Evolutionary conservation across 208 protist species (phyloP), one percentile per base, ranked within the genome.

Genomic region (Trypanosoma theileri): DNA sequence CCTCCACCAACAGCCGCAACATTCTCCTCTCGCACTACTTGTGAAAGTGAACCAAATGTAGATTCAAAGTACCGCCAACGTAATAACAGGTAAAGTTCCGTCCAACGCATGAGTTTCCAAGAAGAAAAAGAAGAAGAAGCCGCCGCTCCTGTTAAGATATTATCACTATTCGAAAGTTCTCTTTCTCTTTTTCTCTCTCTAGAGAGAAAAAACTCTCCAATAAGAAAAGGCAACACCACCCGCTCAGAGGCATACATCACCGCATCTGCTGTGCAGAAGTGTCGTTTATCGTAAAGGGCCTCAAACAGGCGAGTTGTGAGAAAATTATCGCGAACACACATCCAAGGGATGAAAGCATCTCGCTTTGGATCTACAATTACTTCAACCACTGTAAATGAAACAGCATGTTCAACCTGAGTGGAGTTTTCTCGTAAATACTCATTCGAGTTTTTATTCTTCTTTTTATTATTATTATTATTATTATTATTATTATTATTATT

Each of bases 61-160:
- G 61, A 12, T 46, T 67, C 69, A 58, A 75, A 75, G 19, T 56
- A 50, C 31, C 69, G 60, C 69, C 69, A 75, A 10, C 69, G 69
- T 55, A 75, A 45, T 16, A 26, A 13, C 31, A 46, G 13, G 17
- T 67, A 21, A 10, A 75, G 12, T 31, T 62, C 60, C 0, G 69
- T 64, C 69, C 69, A 75, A 9, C 69, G 69, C 42, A 61, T 17
- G 28, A 64, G 14, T 55, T 40, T 16, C 45, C 66, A 17, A 51
- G 26, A 28, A 62, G 11, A 19, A 75, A 45, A 64, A 69, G 57
- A 22, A 55, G 69, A 16, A 66, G 35, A 4, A 74, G 28, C 6
- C 67, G 45, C 22, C 26, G 53, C 9, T 63, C 41, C n/a, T n/a
- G n/a, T n/a, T n/a, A n/a, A n/a, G n/a, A n/a, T n/a, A n/a, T n/a